A percentile compares a stretch with the other conserved stretches of the same genome.
phyloP scores from a whole-genome alignment of 2,329 filamentous ascomycete species.

The Pleomassaria siparia region DNA sequence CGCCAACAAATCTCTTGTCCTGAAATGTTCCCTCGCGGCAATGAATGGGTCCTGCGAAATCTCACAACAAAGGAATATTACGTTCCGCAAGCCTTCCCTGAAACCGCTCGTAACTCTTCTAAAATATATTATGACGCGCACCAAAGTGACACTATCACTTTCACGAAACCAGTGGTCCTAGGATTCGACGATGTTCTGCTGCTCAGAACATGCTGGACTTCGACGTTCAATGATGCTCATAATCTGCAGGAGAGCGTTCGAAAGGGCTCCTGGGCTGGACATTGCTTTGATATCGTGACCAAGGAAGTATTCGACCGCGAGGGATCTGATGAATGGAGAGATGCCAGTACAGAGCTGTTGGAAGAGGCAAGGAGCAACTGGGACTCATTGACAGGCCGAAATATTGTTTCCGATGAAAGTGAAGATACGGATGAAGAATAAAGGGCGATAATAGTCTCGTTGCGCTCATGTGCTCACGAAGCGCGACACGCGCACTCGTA shows the following conservation, averaged over 20 bases:
- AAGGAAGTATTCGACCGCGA: neutral
- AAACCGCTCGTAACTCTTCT: neutral
- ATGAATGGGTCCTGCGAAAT: neutral
- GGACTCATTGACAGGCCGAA: neutral
- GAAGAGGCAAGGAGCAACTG: neutral
- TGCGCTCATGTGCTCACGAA: too few relatives aligned
- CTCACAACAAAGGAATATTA: neutral
- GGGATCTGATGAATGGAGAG: neutral
- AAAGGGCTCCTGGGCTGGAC: neutral
- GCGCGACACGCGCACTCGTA: too few relatives aligned
- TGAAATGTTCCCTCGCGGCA: neutral
- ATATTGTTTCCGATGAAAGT: too few relatives aligned
- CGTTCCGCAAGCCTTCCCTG: neutral
- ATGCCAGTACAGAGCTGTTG: neutral
- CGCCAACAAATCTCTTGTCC: neutral
- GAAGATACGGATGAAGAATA: too few relatives aligned
- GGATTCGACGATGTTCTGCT: neutral
- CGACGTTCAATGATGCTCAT: neutral
- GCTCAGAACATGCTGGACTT: neutral
- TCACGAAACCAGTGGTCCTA: neutral
- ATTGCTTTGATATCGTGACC: neutral
- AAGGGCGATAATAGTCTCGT: too few relatives aligned
- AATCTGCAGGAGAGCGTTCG: neutral
- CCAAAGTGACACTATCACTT: neutral
- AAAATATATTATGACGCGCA: neutral